A percentile compares a stretch with the other conserved stretches of the same genome.
These are phyloP conservation scores for Phytophthora uliginosa DNA, from an alignment of 352 stramenopile species.

Conservation along the genomic window DNA sequence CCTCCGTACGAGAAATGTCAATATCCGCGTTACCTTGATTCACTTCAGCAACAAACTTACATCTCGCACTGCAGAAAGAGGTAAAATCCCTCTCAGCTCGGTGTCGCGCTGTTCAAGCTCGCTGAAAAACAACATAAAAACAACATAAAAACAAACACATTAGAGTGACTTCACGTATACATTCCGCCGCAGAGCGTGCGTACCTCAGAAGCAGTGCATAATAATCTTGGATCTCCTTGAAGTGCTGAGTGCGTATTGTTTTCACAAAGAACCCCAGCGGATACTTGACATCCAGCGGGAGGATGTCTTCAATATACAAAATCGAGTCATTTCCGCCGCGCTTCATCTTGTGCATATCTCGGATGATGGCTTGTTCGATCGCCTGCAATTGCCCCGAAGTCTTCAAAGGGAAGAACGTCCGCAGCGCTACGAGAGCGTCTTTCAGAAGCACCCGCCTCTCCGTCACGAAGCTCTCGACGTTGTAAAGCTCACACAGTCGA, in stretches of 20 bases:
- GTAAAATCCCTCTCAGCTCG: constrained; percentile 52
- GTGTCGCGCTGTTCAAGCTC: constrained; percentile 67
- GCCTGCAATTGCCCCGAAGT: constrained; percentile 75
- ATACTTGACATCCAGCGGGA: constrained; percentile 58
- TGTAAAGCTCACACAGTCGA: constrained; percentile 59
- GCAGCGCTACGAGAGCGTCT: constrained; percentile 73
- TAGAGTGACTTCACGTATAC: background rate
- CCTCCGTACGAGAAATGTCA: background rate
- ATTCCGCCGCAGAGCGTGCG: background rate
- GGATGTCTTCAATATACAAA: constrained; percentile 79
- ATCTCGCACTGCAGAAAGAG: constrained; percentile 40
- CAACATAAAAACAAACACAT: background rate
- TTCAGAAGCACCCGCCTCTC: constrained; percentile 75
- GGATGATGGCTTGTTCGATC: constrained; percentile 82
- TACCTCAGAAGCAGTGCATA: constrained; percentile 67
- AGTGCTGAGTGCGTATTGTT: constrained; percentile 82
- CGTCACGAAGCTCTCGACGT: constrained; percentile 61
- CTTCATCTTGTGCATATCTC: constrained; percentile 86
- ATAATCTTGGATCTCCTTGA: constrained; percentile 88
- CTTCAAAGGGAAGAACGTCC: constrained; percentile 87
- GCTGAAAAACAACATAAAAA: constrained; percentile 28
- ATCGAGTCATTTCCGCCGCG: constrained; percentile 75
- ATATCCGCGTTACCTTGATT: background rate
- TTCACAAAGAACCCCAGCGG: constrained; percentile 82
- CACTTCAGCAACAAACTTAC: constrained; percentile 6